A percentile compares a stretch with the other conserved stretches of the same genome.
Evolutionary conservation across 2,329 filamentous ascomycete species (phyloP).

Genomic region (Cytospora piceae): DNA sequence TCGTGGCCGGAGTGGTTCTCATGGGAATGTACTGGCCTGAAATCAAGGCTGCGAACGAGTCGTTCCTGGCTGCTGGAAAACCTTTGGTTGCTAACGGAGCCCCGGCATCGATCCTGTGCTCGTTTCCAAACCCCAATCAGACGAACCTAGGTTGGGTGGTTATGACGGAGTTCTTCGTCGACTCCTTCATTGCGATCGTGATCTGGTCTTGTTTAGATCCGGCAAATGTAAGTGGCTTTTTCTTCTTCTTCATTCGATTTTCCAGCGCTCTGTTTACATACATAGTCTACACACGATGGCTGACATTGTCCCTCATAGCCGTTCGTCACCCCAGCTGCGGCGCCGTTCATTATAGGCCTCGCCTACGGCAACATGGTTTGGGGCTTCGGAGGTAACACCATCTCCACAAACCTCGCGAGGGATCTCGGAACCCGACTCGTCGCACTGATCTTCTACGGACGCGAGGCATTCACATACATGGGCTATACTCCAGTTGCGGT

Average conservation of each 20-base stretch:
- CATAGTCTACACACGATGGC: neutral
- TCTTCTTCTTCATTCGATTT: neutral
- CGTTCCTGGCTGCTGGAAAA: constrained; percentile 43
- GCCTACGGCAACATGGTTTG: constrained; percentile 59
- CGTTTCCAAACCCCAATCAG: constrained; percentile 54
- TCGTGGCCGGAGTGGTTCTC: constrained; percentile 57
- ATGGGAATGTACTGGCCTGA: constrained; percentile 61
- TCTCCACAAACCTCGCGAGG: constrained; percentile 60
- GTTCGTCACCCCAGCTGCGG: constrained; percentile 52
- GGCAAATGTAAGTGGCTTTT: constrained; percentile 45
- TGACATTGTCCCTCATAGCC: constrained; percentile 37
- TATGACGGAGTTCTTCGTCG: constrained; percentile 62
- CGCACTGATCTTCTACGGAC: constrained; percentile 59
- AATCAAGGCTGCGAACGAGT: constrained; percentile 37
- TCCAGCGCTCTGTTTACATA: neutral
- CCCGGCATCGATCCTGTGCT: constrained; percentile 58
- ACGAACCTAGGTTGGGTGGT: constrained; percentile 60
- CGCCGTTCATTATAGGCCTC: constrained; percentile 59
- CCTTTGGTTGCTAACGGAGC: constrained; percentile 46
- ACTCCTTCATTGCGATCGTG: constrained; percentile 58
- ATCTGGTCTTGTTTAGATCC: constrained; percentile 63
- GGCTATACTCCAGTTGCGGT: constrained; percentile 57
- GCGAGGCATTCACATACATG: constrained; percentile 48
- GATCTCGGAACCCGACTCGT: constrained; percentile 64
- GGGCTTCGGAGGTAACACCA: constrained; percentile 59